Evolutionary conservation across 768 basidiomycete species (phyloP), one percentile per base, ranked within the genome.

Genomic region (Cystofilobasidium bisporidii): DNA sequence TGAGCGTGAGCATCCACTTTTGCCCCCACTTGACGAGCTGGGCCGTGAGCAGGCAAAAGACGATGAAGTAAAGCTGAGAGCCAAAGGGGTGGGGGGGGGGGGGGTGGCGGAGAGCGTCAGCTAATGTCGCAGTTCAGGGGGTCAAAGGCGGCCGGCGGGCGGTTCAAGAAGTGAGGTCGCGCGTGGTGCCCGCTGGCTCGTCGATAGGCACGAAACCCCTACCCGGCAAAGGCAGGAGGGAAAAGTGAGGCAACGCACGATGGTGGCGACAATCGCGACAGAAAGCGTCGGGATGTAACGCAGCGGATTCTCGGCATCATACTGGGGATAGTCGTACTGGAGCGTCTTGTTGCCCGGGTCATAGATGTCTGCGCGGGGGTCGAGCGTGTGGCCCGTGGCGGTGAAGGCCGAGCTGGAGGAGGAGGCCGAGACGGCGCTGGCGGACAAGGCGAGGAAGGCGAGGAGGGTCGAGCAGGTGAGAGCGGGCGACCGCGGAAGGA

Each of bases 1-100:
- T 59, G 26, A 67, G 30, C 1, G 60, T 61, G 9, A 61, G 32
- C 66, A 68, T 68, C 61, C 60, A 68, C 17, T 63, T 62, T 53
- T 68, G 66, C 2, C 66, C 66, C 36, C 53, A 55, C 38, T 32
- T 41, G 4, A 33, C n/a, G 26, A 61, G 50, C 22, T 32, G 14
- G 32, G 15, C 26, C 0, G 36, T 14, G 2, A 63, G 28, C 0
- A 22, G 43, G 24, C 48, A 4, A 18, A 40, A 43, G 61, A 43
- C 20, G 38, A 68, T 22, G 15, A 61, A 61, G 40, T 68, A 68
- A 32, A 68, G 66, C 6, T 55, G 61, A 3, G 66, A 57, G 3
- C 61, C 5, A 10, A 30, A 53, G 5, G 50, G 22, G 50, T 26
- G 6, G 24, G 26, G 24, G 50, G 20, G 43, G 18, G 18, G 4